Percentiles rank a stretch among this genome's conserved stretches.
These are phyloP conservation scores for Zygoascus meyerae DNA, from an alignment of 1,139 yeast genomes.

Conservation along the genomic window DNA sequence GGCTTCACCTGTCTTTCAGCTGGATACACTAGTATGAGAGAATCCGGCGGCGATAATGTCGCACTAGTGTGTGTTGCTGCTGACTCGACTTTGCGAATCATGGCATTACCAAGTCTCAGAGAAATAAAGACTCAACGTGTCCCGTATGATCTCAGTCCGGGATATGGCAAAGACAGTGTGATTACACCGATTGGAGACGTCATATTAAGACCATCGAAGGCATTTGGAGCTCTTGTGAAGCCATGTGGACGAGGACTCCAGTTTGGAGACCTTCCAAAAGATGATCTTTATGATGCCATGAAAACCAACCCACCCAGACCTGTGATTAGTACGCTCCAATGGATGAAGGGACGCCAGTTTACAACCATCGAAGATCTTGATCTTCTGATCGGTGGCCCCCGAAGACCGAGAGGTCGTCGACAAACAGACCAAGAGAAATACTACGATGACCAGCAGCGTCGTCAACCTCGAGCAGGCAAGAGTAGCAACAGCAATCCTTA, in stretches of 20 bases:
- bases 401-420: slow-evolving; percentile 34
- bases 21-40: slow-evolving; percentile 46
- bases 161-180: slow-evolving; percentile 40
- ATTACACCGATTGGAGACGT: slow-evolving; percentile 71
- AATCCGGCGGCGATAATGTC: slow-evolving; percentile 35
- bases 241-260: slow-evolving; percentile 39
- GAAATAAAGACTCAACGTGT: slow-evolving; percentile 42
- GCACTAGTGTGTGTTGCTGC: slow-evolving; percentile 38
- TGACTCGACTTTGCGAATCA: slow-evolving; percentile 40
- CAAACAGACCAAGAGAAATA: slow-evolving; percentile 27
- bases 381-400: slow-evolving; percentile 34
- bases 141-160: slow-evolving; percentile 40
- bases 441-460: slow-evolving; percentile 21
- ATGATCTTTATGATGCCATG: slow-evolving; percentile 41
- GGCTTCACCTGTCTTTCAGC: slow-evolving; percentile 43
- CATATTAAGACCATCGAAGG: slow-evolving; percentile 50
- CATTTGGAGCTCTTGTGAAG: slow-evolving; percentile 52
- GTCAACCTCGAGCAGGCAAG: neutral
- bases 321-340: slow-evolving; percentile 67
- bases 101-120: slow-evolving; percentile 49
- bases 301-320: slow-evolving; percentile 70
- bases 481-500: slow-evolving; percentile 13
- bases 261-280: slow-evolving; percentile 26
- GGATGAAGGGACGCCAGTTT: slow-evolving; percentile 75
- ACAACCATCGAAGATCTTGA: slow-evolving; percentile 54